Evolutionary conservation across 2,329 filamentous ascomycete genomes (phyloP), one percentile per base, ranked within the genome.

Genomic region (Cladosporium sphaerospermum): DNA sequence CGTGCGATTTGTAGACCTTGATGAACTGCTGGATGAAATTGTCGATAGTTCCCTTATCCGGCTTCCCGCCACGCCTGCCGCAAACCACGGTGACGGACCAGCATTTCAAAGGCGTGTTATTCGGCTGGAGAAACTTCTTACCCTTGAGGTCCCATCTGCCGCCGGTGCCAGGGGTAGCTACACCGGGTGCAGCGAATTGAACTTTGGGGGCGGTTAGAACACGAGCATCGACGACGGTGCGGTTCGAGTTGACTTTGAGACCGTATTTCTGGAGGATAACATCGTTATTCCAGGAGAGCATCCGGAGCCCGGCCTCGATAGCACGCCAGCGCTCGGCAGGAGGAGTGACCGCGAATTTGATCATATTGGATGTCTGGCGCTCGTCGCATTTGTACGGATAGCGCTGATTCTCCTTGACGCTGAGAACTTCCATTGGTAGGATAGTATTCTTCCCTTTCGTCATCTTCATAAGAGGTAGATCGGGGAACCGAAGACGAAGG

Each of bases 101-200:
- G 18, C 78, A 79, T 47, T 75, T 75, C 6, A 97, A 76, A 8
- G 64, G 62, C 3, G 49, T 50, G 0, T 71, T 60, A 64, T 95
- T 93, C 3, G 79, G 70, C 48, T 75, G 71, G 10, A 84, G 76
- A 67, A 96, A 96, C 67, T 86, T 85, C 70, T 89, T 89, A 31
- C 83, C 84, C 39, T 89, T 83, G 9, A 97, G 76, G 67, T 95
- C 88, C 93, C 93, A 99, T 19, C 89, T 85, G 33, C 92, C 93
- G 31, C 72, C 69, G 14, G 78, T 80, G 16, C 81, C 78, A 2
- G 89, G 88, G 52, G 84, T 82, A 4, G 75, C 68, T 7, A 64
- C 48, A 64, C 72, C 77, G 11, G 50, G 49, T 28, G 23, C 4
- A 1, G 73, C 81, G 63, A 89, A 96, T 40, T 82, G 74, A 9